These are phyloP conservation scores for Tolypocladium ophioglossoides DNA, from an alignment of 2,329 filamentous ascomycete species.

Conservation along the genomic window DNA sequence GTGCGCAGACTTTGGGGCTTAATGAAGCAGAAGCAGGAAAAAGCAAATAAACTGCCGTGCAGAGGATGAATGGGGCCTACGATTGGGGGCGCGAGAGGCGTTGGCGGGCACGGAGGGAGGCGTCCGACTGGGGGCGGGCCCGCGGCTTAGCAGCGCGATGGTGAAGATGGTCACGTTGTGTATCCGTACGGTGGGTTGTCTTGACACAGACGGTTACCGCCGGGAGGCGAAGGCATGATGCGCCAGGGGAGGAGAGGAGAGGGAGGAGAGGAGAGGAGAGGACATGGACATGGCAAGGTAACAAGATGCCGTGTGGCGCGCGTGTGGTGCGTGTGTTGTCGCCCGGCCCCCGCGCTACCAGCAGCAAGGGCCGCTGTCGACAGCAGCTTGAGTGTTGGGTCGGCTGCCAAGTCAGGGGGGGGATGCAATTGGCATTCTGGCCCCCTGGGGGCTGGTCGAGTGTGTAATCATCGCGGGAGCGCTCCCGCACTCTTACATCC, in stretches of 20 bases:
- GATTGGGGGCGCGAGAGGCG: too few species aligned
- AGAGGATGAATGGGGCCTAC: not conserved
- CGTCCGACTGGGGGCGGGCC: not conserved
- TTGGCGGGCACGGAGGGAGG: not conserved
- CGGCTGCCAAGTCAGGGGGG: too few species aligned
- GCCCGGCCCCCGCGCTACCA: not conserved
- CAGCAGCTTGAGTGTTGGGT: not conserved
- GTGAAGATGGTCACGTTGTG: not conserved
- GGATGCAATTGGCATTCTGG: not conserved
- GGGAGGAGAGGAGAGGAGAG: not conserved
- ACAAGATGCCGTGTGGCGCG: not conserved
- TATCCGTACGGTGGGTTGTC: not conserved
- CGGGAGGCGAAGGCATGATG: not conserved
- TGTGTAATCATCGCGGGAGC: too few species aligned
- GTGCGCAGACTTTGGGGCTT: not conserved
- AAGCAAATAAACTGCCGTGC: not conserved
- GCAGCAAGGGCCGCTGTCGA: not conserved
- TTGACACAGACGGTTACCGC: not conserved
- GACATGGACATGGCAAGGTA: not conserved
- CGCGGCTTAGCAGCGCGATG: too few species aligned
- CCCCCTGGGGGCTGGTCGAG: too few species aligned
- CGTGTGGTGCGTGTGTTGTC: not conserved
- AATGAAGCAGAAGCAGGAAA: not conserved
- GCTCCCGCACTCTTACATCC: too few species aligned
- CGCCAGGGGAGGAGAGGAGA: too few species aligned